Evolutionary conservation across 2,329 filamentous ascomycete genomes (phyloP).

Genomic region (Trichoderma semiorbis): DNA sequence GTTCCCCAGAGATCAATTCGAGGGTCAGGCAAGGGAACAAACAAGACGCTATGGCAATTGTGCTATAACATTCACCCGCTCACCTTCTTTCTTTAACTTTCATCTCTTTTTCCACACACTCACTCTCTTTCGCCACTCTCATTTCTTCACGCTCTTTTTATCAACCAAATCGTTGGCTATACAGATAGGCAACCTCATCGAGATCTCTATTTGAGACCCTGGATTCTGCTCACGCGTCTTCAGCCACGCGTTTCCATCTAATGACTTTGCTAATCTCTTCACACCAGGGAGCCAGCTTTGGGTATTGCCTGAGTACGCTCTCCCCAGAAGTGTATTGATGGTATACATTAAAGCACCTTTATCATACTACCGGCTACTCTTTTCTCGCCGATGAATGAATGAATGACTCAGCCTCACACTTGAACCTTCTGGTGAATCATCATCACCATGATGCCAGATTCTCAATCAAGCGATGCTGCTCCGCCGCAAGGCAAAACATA

Average conservation of each 20-base stretch:
- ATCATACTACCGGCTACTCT: neutral
- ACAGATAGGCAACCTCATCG: neutral
- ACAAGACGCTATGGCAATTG: neutral
- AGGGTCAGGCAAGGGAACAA: neutral
- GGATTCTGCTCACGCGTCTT: neutral
- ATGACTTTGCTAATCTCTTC: neutral
- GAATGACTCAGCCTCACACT: neutral
- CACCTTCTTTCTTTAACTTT: neutral
- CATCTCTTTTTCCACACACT: neutral
- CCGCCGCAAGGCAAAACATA: conserved; percentile 38
- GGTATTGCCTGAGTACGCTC: neutral
- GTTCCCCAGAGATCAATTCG: neutral
- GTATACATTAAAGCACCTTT: neutral
- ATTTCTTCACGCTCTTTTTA: neutral
- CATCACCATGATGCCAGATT: conserved; percentile 35
- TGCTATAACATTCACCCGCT: neutral
- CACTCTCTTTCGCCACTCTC: neutral
- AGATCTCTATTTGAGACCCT: too few relatives aligned
- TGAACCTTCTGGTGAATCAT: neutral
- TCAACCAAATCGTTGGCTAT: neutral
- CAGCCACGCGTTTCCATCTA: neutral
- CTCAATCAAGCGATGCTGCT: conserved; percentile 36
- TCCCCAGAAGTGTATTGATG: neutral
- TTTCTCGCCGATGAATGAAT: neutral
- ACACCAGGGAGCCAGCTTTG: neutral